Evolutionary conservation across 352 stramenopile genomes (phyloP), one percentile per base, ranked within the genome.

Genomic region (Hyphochytrium catenoides): DNA sequence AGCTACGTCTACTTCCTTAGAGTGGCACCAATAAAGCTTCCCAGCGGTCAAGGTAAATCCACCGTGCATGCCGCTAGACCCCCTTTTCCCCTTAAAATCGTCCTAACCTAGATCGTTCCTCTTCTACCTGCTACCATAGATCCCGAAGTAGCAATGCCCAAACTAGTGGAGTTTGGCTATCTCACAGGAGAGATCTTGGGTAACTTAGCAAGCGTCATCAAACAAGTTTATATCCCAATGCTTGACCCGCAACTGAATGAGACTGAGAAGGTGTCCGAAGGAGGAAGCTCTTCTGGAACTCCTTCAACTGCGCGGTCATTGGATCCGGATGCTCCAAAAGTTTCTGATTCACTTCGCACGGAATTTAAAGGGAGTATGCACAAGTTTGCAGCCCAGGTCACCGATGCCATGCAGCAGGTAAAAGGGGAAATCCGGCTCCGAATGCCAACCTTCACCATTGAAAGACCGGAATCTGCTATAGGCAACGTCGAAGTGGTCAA

Each of bases 371-470:
- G 63, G 36, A 89, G 87, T 28, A 44, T 90, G 9, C 53, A 76
- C 26, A 89, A 92, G 44, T 95, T 95, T 36, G 62, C 81, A 22
- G 79, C 70, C 6, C 76, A 91, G 27, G 82, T 95, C 38, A 58
- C 60, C 8, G 81, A 93, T 46, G 74, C 81, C 1, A 78, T 89
- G 34, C 70, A 91, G 41, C 81, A 94, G 48, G 81, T 93, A 16
- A 73, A 88, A 43, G 83, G 83, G 14, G 82, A 94, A 16, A 83
- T 91, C 26, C 72, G 91, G 33, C 54, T 95, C 19, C 74, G 57
- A 2, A 87, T 95, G 38, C 84, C 84, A 1, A 70, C 91, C 41
- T 59, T 94, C 17, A 50, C 70, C 15, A 74, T 95, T 38, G 75
- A 61, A 3, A 82, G 91, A 39, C 70, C 71, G 0, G 67, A 87